These are phyloP conservation scores for Neofusicoccum laricinum DNA, from an alignment of 2,329 filamentous ascomycete genomes.

Conservation along the genomic window DNA sequence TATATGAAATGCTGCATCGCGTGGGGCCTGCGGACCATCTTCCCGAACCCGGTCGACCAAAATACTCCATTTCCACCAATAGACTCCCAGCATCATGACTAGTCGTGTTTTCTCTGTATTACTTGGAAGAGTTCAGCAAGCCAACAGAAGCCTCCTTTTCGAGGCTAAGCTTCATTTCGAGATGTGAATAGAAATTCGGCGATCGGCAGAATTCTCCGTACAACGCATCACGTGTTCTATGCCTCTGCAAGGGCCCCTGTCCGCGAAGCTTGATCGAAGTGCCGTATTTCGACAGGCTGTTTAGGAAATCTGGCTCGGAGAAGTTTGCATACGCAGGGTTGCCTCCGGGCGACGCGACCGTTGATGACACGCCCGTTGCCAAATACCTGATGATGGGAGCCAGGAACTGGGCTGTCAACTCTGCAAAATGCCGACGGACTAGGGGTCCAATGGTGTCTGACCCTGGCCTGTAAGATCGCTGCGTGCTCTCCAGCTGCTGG, in stretches of 20 bases:
- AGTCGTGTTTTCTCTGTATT: background rate
- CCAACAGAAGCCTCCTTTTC: conserved; percentile 41
- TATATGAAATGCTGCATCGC: conserved; percentile 7
- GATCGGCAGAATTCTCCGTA: conserved; percentile 38
- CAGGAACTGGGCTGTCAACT: conserved; percentile 40
- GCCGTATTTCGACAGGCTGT: conserved; percentile 37
- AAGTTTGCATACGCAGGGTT: conserved; percentile 39
- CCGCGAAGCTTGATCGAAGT: conserved; percentile 39
- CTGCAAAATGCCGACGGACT: conserved; percentile 41
- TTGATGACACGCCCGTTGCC: conserved; percentile 30
- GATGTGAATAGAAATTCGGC: conserved; percentile 41
- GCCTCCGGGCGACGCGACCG: conserved; percentile 33
- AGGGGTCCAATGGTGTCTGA: conserved; percentile 31
- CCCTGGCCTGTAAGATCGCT: conserved; percentile 16
- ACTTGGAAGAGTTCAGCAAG: conserved; percentile 23
- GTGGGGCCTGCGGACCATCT: conserved; percentile 1
- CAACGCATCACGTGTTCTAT: conserved; percentile 33
- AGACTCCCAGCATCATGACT: background rate
- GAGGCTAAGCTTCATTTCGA: conserved; percentile 41
- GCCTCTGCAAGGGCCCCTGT: conserved; percentile 36
- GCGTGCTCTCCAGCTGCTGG: conserved; percentile 31
- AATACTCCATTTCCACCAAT: conserved; percentile 4
- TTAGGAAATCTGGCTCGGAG: conserved; percentile 34
- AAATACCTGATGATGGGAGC: conserved; percentile 41
- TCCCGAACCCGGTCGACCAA: background rate